Conservation (phyloP, 129 eudicot species). For the Lonicera japonica region DNA sequence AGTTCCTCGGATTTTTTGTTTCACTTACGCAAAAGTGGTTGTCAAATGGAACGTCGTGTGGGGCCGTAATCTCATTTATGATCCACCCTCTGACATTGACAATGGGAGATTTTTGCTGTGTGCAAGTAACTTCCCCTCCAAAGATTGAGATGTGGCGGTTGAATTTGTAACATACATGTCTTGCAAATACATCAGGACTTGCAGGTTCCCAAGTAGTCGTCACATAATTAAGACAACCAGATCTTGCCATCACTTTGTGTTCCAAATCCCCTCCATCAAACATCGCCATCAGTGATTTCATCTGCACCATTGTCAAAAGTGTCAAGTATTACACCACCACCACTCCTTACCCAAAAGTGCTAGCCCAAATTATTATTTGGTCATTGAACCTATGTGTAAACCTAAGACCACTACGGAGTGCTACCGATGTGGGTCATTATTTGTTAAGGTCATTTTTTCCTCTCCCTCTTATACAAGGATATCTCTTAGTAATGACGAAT, state of each 20-base stretch:
- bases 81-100: conserved; percentile 48
- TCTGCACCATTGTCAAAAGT: conserved; percentile 27
- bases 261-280: conserved; percentile 83
- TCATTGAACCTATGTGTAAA: no score
- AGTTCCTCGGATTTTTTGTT: neutral
- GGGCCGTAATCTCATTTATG: conserved; percentile 54
- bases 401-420: no score
- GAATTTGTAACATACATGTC: conserved; percentile 59
- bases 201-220: conserved; percentile 61
- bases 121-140: conserved; percentile 88
- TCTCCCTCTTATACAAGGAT: no score
- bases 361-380: no score
- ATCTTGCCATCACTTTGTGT: conserved; percentile 59
- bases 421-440: no score
- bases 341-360: no score
- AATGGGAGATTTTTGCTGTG: conserved; percentile 47
- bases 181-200: conserved; percentile 34
- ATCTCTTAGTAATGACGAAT: no score
- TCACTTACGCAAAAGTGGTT: conserved; percentile 70
- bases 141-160: conserved; percentile 57
- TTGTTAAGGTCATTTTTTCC: no score
- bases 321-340: no score
- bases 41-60: conserved; percentile 70
- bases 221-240: conserved; percentile 62
- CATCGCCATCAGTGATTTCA: conserved; percentile 54